Percentiles rank a stretch among this genome's conserved stretches.
These are phyloP conservation scores for Lophium mytilinum DNA, from an alignment of 495 filamentous ascomycete species.

Conservation along the genomic window DNA sequence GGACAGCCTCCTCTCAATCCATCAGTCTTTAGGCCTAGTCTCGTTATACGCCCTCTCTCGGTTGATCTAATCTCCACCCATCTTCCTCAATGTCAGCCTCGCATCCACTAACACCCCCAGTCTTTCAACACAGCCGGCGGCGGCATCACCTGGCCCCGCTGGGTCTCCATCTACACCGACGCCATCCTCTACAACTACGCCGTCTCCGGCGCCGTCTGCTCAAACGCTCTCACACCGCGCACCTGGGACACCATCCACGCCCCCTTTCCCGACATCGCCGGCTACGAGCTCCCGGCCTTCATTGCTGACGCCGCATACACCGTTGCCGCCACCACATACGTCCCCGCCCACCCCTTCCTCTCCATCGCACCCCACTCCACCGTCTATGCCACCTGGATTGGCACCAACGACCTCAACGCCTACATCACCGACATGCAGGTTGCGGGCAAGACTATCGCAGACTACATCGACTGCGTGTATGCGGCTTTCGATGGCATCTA, in stretches of 20 bases:
- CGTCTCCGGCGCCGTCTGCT: slow-evolving; percentile 60
- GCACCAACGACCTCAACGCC: slow-evolving; percentile 63
- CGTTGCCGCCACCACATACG: slow-evolving; percentile 31
- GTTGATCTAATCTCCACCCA: background rate
- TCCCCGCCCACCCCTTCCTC: slow-evolving; percentile 42
- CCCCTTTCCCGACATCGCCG: slow-evolving; percentile 52
- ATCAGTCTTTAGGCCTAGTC: background rate
- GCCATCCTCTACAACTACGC: slow-evolving; percentile 66
- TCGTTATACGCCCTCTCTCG: background rate
- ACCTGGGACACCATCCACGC: slow-evolving; percentile 40
- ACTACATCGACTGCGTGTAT: slow-evolving; percentile 61
- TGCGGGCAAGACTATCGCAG: slow-evolving; percentile 47
- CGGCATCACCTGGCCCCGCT: slow-evolving; percentile 61
- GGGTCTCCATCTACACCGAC: slow-evolving; percentile 46
- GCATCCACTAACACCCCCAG: slow-evolving; percentile 35
- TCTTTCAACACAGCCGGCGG: slow-evolving; percentile 46
- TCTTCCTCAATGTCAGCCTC: background rate
- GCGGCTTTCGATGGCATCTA: slow-evolving; percentile 51
- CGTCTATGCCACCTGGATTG: slow-evolving; percentile 69
- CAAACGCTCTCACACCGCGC: slow-evolving; percentile 54
- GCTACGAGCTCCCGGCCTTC: slow-evolving; percentile 64
- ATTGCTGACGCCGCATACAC: slow-evolving; percentile 47
- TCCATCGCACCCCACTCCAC: slow-evolving; percentile 47
- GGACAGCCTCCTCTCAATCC: background rate
- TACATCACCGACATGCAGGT: slow-evolving; percentile 57